These are phyloP conservation scores for Neurospora sp. DNA, from an alignment of 495 filamentous ascomycete species.

Conservation along the genomic window DNA sequence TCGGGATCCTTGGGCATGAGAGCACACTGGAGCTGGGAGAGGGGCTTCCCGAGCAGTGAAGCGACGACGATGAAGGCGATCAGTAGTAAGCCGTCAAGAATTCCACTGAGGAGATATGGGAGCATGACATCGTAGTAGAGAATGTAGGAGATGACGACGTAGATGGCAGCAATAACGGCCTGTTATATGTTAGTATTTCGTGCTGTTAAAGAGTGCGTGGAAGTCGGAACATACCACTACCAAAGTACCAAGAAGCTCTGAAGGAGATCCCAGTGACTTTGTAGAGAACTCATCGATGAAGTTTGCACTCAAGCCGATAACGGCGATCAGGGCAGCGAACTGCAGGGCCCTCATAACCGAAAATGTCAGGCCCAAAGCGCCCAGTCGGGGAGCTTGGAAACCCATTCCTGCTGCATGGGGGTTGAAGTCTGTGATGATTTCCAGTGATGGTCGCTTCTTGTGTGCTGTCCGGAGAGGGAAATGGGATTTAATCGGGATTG, in stretches of 20 bases:
- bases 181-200: constrained; percentile 20
- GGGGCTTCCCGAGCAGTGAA: constrained; percentile 68
- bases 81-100: constrained; percentile 57
- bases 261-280: constrained; percentile 50
- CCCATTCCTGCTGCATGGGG: constrained; percentile 29
- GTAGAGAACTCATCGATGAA: constrained; percentile 73
- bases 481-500: constrained; percentile 14
- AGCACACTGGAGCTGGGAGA: constrained; percentile 68
- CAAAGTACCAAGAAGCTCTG: constrained; percentile 67
- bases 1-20: constrained; percentile 24
- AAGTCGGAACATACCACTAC: constrained; percentile 52
- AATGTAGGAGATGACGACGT: constrained; percentile 66
- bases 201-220: neutral
- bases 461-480: constrained; percentile 20
- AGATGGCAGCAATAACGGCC: constrained; percentile 69
- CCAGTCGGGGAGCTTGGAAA: constrained; percentile 56
- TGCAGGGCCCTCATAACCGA: constrained; percentile 62
- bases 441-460: constrained; percentile 19
- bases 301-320: constrained; percentile 73
- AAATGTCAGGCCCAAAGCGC: constrained; percentile 73
- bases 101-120: constrained; percentile 58
- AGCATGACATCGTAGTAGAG: constrained; percentile 74
- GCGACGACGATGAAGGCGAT: constrained; percentile 69
- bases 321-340: constrained; percentile 58
- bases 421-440: constrained; percentile 28